Conservation (phyloP, 2,329 filamentous ascomycete genomes). For the Fusarium nodosum region DNA sequence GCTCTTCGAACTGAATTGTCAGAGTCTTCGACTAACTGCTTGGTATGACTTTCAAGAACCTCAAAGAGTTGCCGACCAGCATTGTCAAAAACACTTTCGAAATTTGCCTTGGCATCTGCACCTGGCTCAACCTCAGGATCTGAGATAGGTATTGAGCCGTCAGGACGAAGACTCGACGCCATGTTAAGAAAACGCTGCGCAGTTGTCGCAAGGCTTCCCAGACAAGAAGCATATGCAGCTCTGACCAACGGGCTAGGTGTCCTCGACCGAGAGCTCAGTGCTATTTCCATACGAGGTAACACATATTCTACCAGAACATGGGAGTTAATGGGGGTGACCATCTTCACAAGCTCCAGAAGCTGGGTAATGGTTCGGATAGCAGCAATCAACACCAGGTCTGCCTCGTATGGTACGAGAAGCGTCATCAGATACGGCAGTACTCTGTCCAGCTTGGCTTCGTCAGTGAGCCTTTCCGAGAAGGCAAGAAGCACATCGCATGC, state of each 20-base stretch:
- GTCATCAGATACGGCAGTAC: constrained; percentile 91
- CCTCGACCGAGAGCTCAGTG: constrained; percentile 61
- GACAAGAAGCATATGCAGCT: constrained; percentile 91
- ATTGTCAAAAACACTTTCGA: constrained; percentile 88
- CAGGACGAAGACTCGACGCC: constrained; percentile 87
- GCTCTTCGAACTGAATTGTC: constrained; percentile 90
- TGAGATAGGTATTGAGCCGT: constrained; percentile 81
- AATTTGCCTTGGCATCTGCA: constrained; percentile 74
- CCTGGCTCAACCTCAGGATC: constrained; percentile 86
- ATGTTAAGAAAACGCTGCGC: constrained; percentile 90
- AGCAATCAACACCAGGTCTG: constrained; percentile 86
- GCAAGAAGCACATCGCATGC: constrained; percentile 93
- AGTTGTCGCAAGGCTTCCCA: constrained; percentile 88
- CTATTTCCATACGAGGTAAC: constrained; percentile 71
- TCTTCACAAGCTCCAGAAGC: constrained; percentile 85
- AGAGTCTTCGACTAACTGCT: constrained; percentile 86
- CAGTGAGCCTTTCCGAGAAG: constrained; percentile 90
- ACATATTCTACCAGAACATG: constrained; percentile 78
- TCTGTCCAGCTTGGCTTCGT: constrained; percentile 95
- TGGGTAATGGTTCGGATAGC: constrained; percentile 90
- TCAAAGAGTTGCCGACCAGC: constrained; percentile 86
- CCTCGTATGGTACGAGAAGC: constrained; percentile 79
- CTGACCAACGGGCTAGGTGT: constrained; percentile 77
- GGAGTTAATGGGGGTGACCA: constrained; percentile 84
- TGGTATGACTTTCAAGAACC: constrained; percentile 89